phyloP scores from a whole-genome alignment of 805 yeast species.

The Danielia oregonensis region DNA sequence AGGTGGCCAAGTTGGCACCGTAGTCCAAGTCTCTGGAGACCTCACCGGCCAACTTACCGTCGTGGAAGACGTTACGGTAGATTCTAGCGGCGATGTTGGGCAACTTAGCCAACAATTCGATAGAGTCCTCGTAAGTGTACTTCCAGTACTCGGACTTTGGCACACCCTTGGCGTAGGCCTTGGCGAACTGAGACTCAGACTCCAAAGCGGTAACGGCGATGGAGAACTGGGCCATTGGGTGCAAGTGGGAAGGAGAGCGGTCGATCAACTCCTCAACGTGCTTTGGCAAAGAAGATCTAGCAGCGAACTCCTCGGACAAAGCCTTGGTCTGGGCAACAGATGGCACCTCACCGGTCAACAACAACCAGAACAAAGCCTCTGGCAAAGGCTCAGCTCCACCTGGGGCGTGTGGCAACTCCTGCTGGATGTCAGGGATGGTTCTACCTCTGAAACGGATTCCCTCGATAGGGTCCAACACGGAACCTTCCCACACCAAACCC shows the following conservation, averaged over 20 bases:
- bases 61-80: constrained; percentile 58
- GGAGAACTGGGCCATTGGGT: constrained; percentile 82
- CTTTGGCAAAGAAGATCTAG: constrained; percentile 61
- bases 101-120: constrained; percentile 66
- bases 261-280: constrained; percentile 59
- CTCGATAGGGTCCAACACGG: constrained; percentile 68
- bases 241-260: constrained; percentile 62
- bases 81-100: constrained; percentile 74
- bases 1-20: constrained; percentile 65
- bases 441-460: constrained; percentile 79
- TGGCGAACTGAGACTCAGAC: constrained; percentile 66
- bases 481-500: constrained; percentile 77
- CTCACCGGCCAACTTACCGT: constrained; percentile 52
- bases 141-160: constrained; percentile 73
- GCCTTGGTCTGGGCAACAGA: constrained; percentile 53
- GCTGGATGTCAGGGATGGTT: constrained; percentile 70
- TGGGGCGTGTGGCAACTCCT: constrained; percentile 56
- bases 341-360: constrained; percentile 73
- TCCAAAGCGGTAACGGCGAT: constrained; percentile 73
- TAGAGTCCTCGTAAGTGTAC: constrained; percentile 66
- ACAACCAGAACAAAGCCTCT: constrained; percentile 74
- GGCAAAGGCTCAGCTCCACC: constrained; percentile 65
- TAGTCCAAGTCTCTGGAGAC: constrained; percentile 58
- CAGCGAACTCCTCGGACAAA: constrained; percentile 59
- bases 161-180: constrained; percentile 67